These are phyloP conservation scores for Spinacia oleracea DNA, from an alignment of 179 eudicot genomes.

Conservation along the genomic window DNA sequence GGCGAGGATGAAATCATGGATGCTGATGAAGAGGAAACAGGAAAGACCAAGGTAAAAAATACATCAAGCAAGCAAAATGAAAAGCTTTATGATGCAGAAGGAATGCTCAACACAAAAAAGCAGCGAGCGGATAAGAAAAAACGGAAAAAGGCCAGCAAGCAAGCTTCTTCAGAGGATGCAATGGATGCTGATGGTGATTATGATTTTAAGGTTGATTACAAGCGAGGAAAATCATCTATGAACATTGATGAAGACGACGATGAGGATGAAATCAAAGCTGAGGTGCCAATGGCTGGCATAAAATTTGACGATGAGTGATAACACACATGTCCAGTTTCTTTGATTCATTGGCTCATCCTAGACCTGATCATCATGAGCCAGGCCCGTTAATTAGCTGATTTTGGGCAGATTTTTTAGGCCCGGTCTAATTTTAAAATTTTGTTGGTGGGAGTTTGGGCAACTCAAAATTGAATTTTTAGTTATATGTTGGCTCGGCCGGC, in stretches of 20 bases:
- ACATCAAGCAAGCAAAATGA: conserved; percentile 65
- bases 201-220: conserved; percentile 75
- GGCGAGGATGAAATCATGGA: conserved; percentile 54
- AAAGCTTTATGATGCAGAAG: conserved; percentile 71
- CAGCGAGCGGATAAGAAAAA: conserved; percentile 70
- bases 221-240: conserved; percentile 43
- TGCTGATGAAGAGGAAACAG: conserved; percentile 44
- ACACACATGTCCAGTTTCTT: background rate
- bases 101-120: conserved; percentile 73
- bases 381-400: no score
- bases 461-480: no score
- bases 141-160: conserved; percentile 57
- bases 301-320: conserved; percentile 40
- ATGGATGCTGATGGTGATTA: conserved; percentile 61
- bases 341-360: background rate
- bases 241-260: conserved; percentile 45
- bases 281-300: conserved; percentile 46
- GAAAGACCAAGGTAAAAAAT: conserved; percentile 38
- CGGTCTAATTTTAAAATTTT: no score
- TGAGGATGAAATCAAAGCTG: conserved; percentile 34
- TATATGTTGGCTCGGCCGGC: no score
- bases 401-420: no score
- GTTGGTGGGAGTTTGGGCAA: no score
- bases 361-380: no score
- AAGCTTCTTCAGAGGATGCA: conserved; percentile 44